These are phyloP conservation scores for Coriolopsis trogii DNA, from an alignment of 1,284 basidiomycete genomes.

Conservation along the genomic window DNA sequence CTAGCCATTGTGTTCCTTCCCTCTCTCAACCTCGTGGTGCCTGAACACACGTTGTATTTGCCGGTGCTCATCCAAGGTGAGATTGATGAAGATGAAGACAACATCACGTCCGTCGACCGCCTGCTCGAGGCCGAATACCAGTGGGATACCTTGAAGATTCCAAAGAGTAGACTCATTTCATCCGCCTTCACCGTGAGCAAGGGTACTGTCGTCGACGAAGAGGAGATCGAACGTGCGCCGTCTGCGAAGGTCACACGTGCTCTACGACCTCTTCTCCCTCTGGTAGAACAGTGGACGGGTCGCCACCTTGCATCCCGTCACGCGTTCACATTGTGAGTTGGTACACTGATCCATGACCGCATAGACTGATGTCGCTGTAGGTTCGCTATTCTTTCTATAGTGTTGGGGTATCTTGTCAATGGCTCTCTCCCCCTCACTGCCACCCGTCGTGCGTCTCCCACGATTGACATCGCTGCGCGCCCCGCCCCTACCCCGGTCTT, in stretches of 20 bases:
- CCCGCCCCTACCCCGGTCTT: slow-evolving; percentile 15
- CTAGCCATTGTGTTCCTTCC: slow-evolving; percentile 70
- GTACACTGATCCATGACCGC: neutral
- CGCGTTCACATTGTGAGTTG: slow-evolving; percentile 63
- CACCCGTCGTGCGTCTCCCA: slow-evolving; percentile 9
- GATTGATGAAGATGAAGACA: slow-evolving; percentile 34
- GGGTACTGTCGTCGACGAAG: slow-evolving; percentile 47
- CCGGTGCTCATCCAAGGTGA: slow-evolving; percentile 52
- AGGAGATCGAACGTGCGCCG: slow-evolving; percentile 46
- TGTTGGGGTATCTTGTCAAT: slow-evolving; percentile 67
- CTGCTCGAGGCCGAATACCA: slow-evolving; percentile 44
- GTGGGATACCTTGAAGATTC: slow-evolving; percentile 52
- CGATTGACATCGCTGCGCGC: slow-evolving; percentile 15
- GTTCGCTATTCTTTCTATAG: slow-evolving; percentile 65
- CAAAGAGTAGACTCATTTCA: slow-evolving; percentile 40
- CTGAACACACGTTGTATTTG: slow-evolving; percentile 60
- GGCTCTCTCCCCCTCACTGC: slow-evolving; percentile 29
- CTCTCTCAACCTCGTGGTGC: slow-evolving; percentile 43
- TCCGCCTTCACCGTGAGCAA: slow-evolving; percentile 40
- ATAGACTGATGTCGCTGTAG: slow-evolving; percentile 36
- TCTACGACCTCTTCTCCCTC: slow-evolving; percentile 47
- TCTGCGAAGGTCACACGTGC: slow-evolving; percentile 46
- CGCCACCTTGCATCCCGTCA: slow-evolving; percentile 44
- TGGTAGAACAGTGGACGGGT: slow-evolving; percentile 17
- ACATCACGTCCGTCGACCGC: slow-evolving; percentile 30